phyloP scores from a whole-genome alignment of 805 yeast genomes.

The Candida hispaniensis region DNA sequence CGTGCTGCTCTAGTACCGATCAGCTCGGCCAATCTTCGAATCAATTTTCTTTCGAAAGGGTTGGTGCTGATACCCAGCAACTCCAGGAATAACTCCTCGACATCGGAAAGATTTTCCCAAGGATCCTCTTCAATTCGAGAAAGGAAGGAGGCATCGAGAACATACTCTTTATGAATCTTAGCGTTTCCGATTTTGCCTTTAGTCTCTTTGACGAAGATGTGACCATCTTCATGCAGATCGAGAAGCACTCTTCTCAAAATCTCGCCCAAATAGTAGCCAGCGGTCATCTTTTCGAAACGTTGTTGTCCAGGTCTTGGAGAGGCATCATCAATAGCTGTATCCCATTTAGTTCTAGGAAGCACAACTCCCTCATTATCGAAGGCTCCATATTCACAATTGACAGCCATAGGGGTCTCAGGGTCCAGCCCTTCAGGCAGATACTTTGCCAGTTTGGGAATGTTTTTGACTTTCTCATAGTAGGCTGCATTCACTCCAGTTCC shows the following conservation, averaged over 20 bases:
- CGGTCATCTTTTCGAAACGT: slow-evolving; percentile 91
- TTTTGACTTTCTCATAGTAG: slow-evolving; percentile 64
- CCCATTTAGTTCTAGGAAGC: slow-evolving; percentile 86
- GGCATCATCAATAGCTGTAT: slow-evolving; percentile 63
- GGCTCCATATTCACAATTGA: slow-evolving; percentile 97
- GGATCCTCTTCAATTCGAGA: slow-evolving; percentile 84
- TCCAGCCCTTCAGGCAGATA: slow-evolving; percentile 52
- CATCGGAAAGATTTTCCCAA: slow-evolving; percentile 69
- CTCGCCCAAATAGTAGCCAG: slow-evolving; percentile 95
- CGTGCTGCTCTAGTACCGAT: slow-evolving; percentile 91
- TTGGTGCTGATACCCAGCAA: slow-evolving; percentile 57
- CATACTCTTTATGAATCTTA: slow-evolving; percentile 50
- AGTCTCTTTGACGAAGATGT: slow-evolving; percentile 61
- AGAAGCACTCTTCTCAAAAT: slow-evolving; percentile 67
- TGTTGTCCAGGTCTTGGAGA: slow-evolving; percentile 97
- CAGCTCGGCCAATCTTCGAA: slow-evolving; percentile 73
- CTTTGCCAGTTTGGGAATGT: slow-evolving; percentile 76
- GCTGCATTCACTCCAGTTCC: slow-evolving; percentile 99
- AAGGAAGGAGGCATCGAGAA: slow-evolving; percentile 84
- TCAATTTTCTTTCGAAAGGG: slow-evolving; percentile 64
- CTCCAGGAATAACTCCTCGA: slow-evolving; percentile 51
- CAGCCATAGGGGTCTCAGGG: slow-evolving; percentile 70
- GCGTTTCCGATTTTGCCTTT: slow-evolving; percentile 15
- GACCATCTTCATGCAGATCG: slow-evolving; percentile 55
- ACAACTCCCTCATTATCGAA: slow-evolving; percentile 81